Evolutionary conservation across 2,329 filamentous ascomycete species (phyloP).

Genomic region (Neonectria coccinea): DNA sequence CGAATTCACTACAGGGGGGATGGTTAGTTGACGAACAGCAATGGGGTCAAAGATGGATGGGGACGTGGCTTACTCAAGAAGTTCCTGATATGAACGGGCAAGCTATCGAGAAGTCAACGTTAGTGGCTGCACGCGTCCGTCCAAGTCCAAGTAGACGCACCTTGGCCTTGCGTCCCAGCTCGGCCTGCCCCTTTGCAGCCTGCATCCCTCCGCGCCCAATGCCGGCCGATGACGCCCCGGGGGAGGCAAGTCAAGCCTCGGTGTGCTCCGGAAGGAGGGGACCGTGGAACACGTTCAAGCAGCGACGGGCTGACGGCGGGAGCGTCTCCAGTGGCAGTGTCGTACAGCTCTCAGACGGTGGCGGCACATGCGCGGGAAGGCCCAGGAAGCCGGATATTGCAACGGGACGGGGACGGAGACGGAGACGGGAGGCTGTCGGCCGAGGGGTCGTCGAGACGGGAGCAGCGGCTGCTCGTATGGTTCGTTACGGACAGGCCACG

Average conservation of each 20-base stretch:
- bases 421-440: conserved; percentile 8
- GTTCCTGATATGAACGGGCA: conserved; percentile 94
- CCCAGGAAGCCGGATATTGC: conserved; percentile 4
- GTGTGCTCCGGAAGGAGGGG: conserved; percentile 14
- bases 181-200: conserved; percentile 66
- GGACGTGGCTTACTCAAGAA: conserved; percentile 81
- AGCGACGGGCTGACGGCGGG: conserved; percentile 26
- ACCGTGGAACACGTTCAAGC: conserved; percentile 25
- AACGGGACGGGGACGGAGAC: not conserved
- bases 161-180: conserved; percentile 73
- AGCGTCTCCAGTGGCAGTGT: conserved; percentile 35
- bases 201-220: conserved; percentile 60
- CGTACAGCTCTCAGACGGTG: conserved; percentile 35
- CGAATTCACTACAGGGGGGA: conserved; percentile 82
- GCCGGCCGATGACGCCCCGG: conserved; percentile 39
- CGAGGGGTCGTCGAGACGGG: conserved; percentile 2
- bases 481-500: conserved; percentile 24
- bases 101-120: conserved; percentile 67
- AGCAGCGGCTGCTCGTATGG: conserved; percentile 10
- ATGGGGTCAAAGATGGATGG: not conserved
- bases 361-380: conserved; percentile 41
- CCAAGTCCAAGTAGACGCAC: conserved; percentile 47
- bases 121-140: conserved; percentile 6
- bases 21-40: conserved; percentile 19
- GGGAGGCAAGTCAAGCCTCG: conserved; percentile 32